Percentiles rank a stretch among this genome's conserved stretches.
Evolutionary conservation across 1,284 basidiomycete genomes (phyloP).

Genomic region (Sporisorium iseilematis-ciliati): DNA sequence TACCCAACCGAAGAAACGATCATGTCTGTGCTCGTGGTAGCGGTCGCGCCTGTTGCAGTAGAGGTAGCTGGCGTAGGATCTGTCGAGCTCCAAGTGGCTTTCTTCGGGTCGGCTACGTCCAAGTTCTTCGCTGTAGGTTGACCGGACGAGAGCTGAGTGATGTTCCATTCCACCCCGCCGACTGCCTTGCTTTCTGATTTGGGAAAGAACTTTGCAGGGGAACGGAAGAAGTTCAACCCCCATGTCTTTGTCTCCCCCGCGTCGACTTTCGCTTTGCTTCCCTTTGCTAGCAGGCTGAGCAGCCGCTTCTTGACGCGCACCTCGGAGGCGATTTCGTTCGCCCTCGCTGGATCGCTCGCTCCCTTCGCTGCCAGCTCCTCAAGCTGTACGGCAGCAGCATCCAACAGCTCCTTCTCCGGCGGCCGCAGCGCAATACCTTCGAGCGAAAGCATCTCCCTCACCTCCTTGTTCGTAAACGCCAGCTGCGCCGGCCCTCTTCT

Average conservation of each 20-base stretch:
- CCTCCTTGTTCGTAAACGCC: constrained; percentile 93
- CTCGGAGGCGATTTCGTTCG: constrained; percentile 41
- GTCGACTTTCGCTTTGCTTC: constrained; percentile 73
- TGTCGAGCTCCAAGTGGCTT: constrained; percentile 29
- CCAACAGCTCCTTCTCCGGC: constrained; percentile 68
- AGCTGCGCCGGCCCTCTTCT: constrained; percentile 89
- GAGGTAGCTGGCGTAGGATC: constrained; percentile 14
- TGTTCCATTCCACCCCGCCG: constrained; percentile 52
- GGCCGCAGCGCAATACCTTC: constrained; percentile 77
- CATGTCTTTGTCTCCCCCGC: constrained; percentile 43
- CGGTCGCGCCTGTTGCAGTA: constrained; percentile 74
- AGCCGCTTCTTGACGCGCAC: constrained; percentile 72
- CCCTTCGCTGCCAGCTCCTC: constrained; percentile 45
- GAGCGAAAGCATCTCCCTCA: constrained; percentile 88
- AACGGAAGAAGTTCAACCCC: constrained; percentile 61
- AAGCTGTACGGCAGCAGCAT: constrained; percentile 60
- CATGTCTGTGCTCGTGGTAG: constrained; percentile 77
- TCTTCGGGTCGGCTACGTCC: constrained; percentile 35
- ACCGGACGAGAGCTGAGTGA: constrained; percentile 37
- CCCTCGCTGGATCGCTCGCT: constrained; percentile 5
- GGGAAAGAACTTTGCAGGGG: constrained; percentile 54
- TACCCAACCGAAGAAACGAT: constrained; percentile 92
- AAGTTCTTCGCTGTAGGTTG: constrained; percentile 24
- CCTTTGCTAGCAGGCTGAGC: constrained; percentile 77
- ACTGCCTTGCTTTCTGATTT: constrained; percentile 12